Evolutionary conservation across 331 rosid genomes (phyloP).

Genomic region (Phaseolus coccineus): DNA sequence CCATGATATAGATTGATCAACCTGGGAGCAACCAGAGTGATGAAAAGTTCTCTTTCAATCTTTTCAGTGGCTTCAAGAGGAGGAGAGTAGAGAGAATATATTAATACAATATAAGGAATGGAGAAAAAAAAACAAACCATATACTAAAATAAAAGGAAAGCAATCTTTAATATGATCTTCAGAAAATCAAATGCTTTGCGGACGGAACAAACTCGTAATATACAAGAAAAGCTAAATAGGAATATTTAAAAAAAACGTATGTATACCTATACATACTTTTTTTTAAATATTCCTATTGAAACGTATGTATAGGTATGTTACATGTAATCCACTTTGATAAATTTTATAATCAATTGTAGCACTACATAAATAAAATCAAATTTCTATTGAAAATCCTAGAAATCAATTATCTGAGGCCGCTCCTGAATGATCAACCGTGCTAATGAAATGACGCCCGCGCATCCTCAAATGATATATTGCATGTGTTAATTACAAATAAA

Average conservation of each 20-base stretch:
- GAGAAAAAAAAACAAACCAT: conserved; percentile 12
- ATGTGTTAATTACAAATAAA: conserved; percentile 11
- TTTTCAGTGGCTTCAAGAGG: conserved; percentile 57
- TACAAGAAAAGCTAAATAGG: conserved; percentile 15
- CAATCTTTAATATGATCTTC: conserved; percentile 35
- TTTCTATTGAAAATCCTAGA: conserved; percentile 24
- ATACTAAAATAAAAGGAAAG: conserved; percentile 33
- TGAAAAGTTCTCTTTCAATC: conserved; percentile 50
- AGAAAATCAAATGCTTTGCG: conserved; percentile 30
- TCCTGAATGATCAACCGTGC: conserved; percentile 34
- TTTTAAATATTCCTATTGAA: background rate
- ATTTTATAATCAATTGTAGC: conserved; percentile 37
- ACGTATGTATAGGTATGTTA: background rate
- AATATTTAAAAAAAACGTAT: background rate
- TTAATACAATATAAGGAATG: conserved; percentile 47
- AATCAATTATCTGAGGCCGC: conserved; percentile 13
- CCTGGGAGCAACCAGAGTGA: conserved; percentile 51
- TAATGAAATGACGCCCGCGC: conserved; percentile 26
- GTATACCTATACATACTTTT: no score
- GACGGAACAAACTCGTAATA: conserved; percentile 26
- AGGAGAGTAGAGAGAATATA: conserved; percentile 42
- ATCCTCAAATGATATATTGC: conserved; percentile 12
- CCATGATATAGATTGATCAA: conserved; percentile 51
- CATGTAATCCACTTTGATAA: conserved; percentile 7
- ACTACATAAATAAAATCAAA: conserved; percentile 33